These are phyloP conservation scores for Aphanomyces stellatus DNA, from an alignment of 352 stramenopile species.

Conservation along the genomic window DNA sequence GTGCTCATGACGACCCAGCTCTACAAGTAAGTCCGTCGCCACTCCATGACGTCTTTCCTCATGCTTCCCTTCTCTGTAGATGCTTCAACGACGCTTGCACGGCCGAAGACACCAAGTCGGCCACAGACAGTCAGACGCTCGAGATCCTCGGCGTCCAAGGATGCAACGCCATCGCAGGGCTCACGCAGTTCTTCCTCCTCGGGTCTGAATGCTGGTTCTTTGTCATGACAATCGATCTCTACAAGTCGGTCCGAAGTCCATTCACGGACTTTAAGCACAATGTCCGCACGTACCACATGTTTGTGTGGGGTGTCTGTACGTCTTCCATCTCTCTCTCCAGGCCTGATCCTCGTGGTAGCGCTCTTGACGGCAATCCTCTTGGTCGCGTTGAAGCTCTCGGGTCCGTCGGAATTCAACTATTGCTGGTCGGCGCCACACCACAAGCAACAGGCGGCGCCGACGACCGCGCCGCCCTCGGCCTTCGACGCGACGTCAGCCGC, in stretches of 20 bases:
- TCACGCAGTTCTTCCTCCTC: slow-evolving; percentile 85
- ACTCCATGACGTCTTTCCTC: slow-evolving; percentile 21
- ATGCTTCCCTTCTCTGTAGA: not conserved
- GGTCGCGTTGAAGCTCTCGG: slow-evolving; percentile 64
- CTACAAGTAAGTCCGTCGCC: slow-evolving; percentile 61
- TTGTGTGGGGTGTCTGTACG: slow-evolving; percentile 70
- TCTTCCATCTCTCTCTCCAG: not conserved
- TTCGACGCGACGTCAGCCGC: no score
- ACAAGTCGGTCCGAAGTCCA: slow-evolving; percentile 73
- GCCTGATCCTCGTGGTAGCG: slow-evolving; percentile 24
- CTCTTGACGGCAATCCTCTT: slow-evolving; percentile 59
- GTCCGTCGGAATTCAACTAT: slow-evolving; percentile 73
- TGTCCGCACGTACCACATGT: slow-evolving; percentile 71
- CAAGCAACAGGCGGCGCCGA: slow-evolving; percentile 25
- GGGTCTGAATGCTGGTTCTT: slow-evolving; percentile 84
- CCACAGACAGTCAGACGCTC: not conserved
- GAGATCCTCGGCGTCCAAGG: slow-evolving; percentile 5
- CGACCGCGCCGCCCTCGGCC: no score
- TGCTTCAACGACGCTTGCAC: slow-evolving; percentile 3
- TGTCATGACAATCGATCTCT: slow-evolving; percentile 84
- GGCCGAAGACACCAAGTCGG: not conserved
- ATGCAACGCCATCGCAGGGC: slow-evolving; percentile 53
- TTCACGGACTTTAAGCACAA: slow-evolving; percentile 86
- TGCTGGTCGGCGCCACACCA: slow-evolving; percentile 74
- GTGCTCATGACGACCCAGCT: slow-evolving; percentile 71